These are phyloP conservation scores for Cyberlindnera subsufficiens DNA, from an alignment of 805 yeast species.

Conservation along the genomic window DNA sequence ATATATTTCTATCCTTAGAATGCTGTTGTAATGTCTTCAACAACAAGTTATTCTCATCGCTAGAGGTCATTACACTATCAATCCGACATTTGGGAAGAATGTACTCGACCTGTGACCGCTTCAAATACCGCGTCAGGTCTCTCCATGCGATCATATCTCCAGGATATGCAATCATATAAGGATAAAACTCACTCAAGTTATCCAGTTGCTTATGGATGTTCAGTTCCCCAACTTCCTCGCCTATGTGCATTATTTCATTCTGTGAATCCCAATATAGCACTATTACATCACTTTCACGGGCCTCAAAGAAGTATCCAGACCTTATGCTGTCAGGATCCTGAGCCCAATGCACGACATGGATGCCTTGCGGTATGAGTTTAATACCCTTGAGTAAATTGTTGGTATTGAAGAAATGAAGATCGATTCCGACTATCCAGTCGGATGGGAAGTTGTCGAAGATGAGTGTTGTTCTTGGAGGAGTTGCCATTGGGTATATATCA, in stretches of 20 bases:
- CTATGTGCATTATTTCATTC: constrained; percentile 25
- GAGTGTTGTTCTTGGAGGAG: constrained; percentile 26
- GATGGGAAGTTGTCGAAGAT: constrained; percentile 27
- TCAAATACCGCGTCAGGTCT: constrained; percentile 16
- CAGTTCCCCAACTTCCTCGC: constrained; percentile 26
- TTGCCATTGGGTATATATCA: not conserved
- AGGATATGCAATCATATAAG: constrained; percentile 38
- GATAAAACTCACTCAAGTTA: constrained; percentile 27
- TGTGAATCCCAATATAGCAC: constrained; percentile 32
- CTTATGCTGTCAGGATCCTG: constrained; percentile 30
- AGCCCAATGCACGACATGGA: constrained; percentile 52
- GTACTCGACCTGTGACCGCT: constrained; percentile 23
- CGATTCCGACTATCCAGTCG: constrained; percentile 40
- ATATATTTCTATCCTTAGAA: constrained; percentile 19
- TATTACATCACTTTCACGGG: constrained; percentile 30
- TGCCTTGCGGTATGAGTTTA: constrained; percentile 43
- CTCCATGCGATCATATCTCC: constrained; percentile 26
- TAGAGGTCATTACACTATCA: constrained; percentile 43
- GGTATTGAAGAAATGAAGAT: constrained; percentile 41
- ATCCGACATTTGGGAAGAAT: constrained; percentile 24
- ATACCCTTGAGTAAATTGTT: constrained; percentile 41
- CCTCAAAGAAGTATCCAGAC: constrained; percentile 33
- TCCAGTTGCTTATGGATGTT: constrained; percentile 23
- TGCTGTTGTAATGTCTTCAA: constrained; percentile 30
- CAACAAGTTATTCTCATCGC: constrained; percentile 40